These are phyloP conservation scores for Mycena citricolor DNA, from an alignment of 1,284 basidiomycete genomes.

Conservation along the genomic window DNA sequence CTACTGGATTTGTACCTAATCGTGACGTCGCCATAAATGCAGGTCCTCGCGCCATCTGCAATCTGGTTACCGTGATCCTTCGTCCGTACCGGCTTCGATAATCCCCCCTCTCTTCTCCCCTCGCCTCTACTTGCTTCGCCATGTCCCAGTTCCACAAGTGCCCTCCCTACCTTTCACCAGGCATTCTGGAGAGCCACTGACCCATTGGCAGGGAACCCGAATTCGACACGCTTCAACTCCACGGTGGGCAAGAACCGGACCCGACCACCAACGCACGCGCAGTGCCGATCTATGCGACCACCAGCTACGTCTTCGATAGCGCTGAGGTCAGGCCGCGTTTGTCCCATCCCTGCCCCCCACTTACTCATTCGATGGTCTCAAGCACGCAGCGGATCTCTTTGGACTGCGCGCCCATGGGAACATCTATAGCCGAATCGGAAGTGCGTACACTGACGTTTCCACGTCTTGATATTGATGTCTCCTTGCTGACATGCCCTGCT, in stretches of 20 bases:
- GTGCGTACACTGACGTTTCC: conserved; percentile 9
- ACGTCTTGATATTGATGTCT: conserved; percentile 63
- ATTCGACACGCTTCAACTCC: conserved; percentile 83
- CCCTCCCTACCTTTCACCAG: not conserved
- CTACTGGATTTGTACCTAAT: too few species aligned
- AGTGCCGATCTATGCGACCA: conserved; percentile 78
- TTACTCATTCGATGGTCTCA: conserved; percentile 2
- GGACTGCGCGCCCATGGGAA: conserved; percentile 46
- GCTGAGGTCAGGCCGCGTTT: conserved; percentile 48
- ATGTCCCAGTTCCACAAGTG: conserved; percentile 21
- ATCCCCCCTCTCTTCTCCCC: not conserved
- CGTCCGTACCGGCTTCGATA: too few species aligned
- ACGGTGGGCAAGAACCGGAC: conserved; percentile 78
- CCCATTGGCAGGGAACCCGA: conserved; percentile 52
- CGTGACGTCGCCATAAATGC: too few species aligned
- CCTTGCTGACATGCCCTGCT: conserved; percentile 58
- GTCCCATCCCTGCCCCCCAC: not conserved
- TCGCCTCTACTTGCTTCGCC: not conserved
- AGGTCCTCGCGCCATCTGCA: too few species aligned
- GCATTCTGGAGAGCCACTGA: not conserved
- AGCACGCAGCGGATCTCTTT: conserved; percentile 86
- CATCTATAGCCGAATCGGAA: conserved; percentile 18
- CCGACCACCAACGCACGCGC: conserved; percentile 76
- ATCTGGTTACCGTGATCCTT: too few species aligned
- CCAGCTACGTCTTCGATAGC: conserved; percentile 80